phyloP scores from a whole-genome alignment of 345 rosid genomes.

The Gossypium bickii region DNA sequence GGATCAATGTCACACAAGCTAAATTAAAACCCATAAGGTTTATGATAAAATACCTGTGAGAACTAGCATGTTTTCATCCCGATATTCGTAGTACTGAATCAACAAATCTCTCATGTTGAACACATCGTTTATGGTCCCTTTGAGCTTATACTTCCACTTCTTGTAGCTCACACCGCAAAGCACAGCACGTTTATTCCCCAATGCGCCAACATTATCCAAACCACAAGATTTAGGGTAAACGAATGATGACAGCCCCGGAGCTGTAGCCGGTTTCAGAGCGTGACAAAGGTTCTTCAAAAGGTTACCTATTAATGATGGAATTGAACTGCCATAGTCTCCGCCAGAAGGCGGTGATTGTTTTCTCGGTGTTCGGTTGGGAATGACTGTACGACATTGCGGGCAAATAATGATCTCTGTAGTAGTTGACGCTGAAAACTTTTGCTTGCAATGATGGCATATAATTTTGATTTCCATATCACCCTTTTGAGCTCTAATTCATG shows the following conservation, averaged over 20 bases:
- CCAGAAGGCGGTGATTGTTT: not conserved
- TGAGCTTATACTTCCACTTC: constrained; percentile 36
- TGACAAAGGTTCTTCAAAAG: not conserved
- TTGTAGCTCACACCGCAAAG: constrained; percentile 33
- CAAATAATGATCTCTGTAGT: not conserved
- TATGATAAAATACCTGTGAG: constrained; percentile 43
- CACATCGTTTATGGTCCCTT: constrained; percentile 51
- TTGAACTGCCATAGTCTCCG: not conserved
- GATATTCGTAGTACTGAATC: constrained; percentile 32
- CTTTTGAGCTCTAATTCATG: not conserved
- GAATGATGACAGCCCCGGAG: not conserved
- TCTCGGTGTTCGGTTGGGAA: not conserved
- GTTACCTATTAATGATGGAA: not conserved
- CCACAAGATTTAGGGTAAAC: not conserved
- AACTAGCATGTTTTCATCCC: constrained; percentile 28
- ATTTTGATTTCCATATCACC: not conserved
- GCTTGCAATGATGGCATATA: constrained; percentile 1
- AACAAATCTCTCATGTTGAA: constrained; percentile 39
- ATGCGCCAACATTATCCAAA: not conserved
- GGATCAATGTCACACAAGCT: not conserved
- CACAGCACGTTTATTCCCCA: constrained; percentile 29
- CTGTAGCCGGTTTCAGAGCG: not conserved
- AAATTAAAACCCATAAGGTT: not conserved
- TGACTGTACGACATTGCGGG: not conserved
- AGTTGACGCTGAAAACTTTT: constrained; percentile 6